Evolutionary conservation across 2,329 filamentous ascomycete species (phyloP).

Genomic region (Parastagonospora avenae): DNA sequence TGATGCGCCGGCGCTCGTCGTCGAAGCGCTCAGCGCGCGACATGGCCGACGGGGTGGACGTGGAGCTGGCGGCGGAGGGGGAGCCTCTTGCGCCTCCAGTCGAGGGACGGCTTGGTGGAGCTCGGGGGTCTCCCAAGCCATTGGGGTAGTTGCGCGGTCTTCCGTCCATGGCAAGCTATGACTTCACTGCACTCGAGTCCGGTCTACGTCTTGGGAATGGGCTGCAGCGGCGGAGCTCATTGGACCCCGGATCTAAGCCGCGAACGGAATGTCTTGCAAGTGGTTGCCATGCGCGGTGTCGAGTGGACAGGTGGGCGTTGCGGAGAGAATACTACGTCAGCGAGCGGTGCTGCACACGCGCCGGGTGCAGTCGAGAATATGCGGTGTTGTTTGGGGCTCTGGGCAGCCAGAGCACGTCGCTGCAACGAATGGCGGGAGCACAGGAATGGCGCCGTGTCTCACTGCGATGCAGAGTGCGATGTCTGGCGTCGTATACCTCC

Average conservation of each 20-base stretch:
- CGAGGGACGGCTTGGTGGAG: constrained; percentile 30
- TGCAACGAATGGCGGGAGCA: constrained; percentile 7
- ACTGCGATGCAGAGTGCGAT: constrained; percentile 19
- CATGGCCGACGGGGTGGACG: constrained; percentile 35
- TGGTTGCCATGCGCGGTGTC: constrained; percentile 27
- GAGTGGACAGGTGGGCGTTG: constrained; percentile 5
- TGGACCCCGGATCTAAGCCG: constrained; percentile 17
- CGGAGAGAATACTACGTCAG: constrained; percentile 1
- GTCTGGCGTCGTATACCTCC: constrained; percentile 22
- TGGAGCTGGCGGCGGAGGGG: constrained; percentile 31
- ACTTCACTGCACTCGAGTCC: not conserved
- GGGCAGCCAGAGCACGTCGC: constrained; percentile 1
- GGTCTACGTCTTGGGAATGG: not conserved
- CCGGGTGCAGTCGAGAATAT: not conserved
- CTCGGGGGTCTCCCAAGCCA: constrained; percentile 27
- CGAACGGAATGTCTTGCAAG: constrained; percentile 14
- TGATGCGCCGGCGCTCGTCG: constrained; percentile 93
- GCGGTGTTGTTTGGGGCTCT: not conserved
- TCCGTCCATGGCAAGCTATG: constrained; percentile 39
- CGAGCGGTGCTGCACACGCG: constrained; percentile 6
- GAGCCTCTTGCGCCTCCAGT: constrained; percentile 35
- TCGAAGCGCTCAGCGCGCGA: constrained; percentile 83
- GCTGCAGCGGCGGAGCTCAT: not conserved
- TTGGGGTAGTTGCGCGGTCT: constrained; percentile 40
- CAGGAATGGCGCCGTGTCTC: constrained; percentile 12